Conservation (phyloP, 805 yeast species). For the Candida michaelii region DNA sequence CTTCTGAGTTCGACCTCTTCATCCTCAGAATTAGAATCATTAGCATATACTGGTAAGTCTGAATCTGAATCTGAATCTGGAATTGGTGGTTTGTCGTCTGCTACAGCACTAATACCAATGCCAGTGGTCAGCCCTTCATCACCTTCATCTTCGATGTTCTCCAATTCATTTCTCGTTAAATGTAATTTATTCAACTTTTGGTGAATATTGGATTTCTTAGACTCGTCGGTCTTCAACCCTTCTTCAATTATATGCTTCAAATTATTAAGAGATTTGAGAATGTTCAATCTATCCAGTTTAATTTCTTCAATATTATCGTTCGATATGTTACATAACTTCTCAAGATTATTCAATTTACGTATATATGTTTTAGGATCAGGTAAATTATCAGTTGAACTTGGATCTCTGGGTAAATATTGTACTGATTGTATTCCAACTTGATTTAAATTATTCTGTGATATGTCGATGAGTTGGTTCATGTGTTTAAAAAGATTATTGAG, state of each 20-base stretch:
- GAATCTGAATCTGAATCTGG: slow-evolving; percentile 17
- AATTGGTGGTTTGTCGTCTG: too few relatives aligned
- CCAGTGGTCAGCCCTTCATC: too few relatives aligned
- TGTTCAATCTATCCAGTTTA: slow-evolving; percentile 25
- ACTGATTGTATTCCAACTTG: slow-evolving; percentile 40
- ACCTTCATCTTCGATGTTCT: slow-evolving; percentile 23
- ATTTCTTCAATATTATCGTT: slow-evolving; percentile 32
- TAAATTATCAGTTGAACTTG: slow-evolving; percentile 32
- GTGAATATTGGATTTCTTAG: slow-evolving; percentile 30
- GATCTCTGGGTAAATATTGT: slow-evolving; percentile 36
- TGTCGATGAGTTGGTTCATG: slow-evolving; percentile 26
- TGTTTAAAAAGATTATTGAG: slow-evolving; percentile 31
- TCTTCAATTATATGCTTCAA: slow-evolving; percentile 27
- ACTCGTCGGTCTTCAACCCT: slow-evolving; percentile 32
- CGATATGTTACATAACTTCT: slow-evolving; percentile 36
- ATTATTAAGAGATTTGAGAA: slow-evolving; percentile 26
- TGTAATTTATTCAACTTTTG: slow-evolving; percentile 27
- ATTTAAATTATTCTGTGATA: slow-evolving; percentile 34
- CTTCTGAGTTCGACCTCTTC: slow-evolving; percentile 14
- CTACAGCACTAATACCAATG: not conserved
- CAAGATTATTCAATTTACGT: slow-evolving; percentile 38
- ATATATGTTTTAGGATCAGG: slow-evolving; percentile 40
- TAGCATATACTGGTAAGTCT: slow-evolving; percentile 23
- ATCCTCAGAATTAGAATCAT: slow-evolving; percentile 17
- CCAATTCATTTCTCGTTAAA: slow-evolving; percentile 31